Base-by-base conservation (phyloP, 768 basidiomycete species). In the Agaricus sinodeliciosus region DNA sequence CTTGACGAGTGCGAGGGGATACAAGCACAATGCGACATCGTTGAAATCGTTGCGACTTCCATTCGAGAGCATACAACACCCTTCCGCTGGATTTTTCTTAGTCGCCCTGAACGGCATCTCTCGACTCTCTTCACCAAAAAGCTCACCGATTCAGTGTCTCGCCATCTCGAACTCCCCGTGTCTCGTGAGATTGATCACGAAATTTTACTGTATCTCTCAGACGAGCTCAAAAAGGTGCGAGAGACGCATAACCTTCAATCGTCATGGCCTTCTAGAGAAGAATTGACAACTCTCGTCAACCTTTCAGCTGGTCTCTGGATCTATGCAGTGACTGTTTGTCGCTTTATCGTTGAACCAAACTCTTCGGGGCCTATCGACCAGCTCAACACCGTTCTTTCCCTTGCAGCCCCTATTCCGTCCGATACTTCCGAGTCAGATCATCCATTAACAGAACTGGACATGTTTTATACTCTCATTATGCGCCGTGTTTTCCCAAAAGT, bases 261-360 rank as follows among this genome's bases (percentile, higher is more conserved):
- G 22, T 49, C 57, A 13, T 57, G 57, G 57, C 53, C 48, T 15
- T 22, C 48, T 12, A 27, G 54, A 27, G 7, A 34, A 4, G 39
- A 45, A 0, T 22, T 57, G 12, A 16, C 44, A 6, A 42, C 22
- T 9, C 44, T 54, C 16, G 48, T 55, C 16, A 27, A 35, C 2
- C 44, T 41, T 18, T 45, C 53, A 9, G 53, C 48, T 13, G 52
- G 51, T 3, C 25, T 39, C 3, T 57, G 25, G 35, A 55, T 55
- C 13, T 54, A 40, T 26, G 41, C 53, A 9, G 37, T 37, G 8
- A 54, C 53, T 3, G 36, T 50, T 27, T 48, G 49, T 11, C 53
- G 45, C n/a, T 57, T 49, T 37, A 34, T 57, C 41, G 26, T 39
- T 22, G 54, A 57, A 16, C 52, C 35, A 7, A 46, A 50, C 9